Evolutionary conservation across 176 grass and related monocot species (phyloP).

Genomic region (Cenchrus fungigraminus): DNA sequence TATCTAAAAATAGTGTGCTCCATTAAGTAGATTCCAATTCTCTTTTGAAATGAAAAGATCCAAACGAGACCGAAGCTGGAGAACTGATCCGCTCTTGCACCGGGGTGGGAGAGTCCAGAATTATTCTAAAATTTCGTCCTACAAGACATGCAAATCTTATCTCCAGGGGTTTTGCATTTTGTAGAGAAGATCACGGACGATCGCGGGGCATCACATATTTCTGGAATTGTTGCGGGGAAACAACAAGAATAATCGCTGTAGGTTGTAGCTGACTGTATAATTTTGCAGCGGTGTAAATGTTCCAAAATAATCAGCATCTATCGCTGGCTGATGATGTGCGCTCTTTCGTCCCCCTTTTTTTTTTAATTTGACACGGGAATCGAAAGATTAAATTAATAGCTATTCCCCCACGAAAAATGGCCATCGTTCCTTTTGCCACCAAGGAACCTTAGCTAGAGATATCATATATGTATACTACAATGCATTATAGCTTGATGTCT

Average conservation of each 20-base stretch:
- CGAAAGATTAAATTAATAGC: not conserved
- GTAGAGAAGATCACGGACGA: not conserved
- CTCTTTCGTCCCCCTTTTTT: too few relatives aligned
- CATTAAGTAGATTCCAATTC: too few relatives aligned
- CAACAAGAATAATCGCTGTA: not conserved
- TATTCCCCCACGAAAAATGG: not conserved
- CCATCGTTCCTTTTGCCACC: not conserved
- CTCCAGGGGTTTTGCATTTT: conserved; percentile 1
- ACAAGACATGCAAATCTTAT: conserved; percentile 20
- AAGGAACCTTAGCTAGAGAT: not conserved
- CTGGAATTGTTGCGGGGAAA: not conserved
- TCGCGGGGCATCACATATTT: not conserved
- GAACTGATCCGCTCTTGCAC: not conserved
- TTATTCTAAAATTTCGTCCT: conserved; percentile 3
- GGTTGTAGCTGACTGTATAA: not conserved
- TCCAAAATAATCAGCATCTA: not conserved
- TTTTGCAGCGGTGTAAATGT: not conserved
- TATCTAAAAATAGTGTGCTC: too few relatives aligned
- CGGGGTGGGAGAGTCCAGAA: not conserved
- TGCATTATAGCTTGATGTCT: not conserved
- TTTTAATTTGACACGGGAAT: not conserved
- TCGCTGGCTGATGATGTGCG: not conserved
- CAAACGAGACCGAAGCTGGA: too few relatives aligned
- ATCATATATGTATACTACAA: not conserved
- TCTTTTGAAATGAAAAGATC: too few relatives aligned